A percentile compares a stretch with the other conserved stretches of the same genome.
Conservation (phyloP, 106 monocot species). For the Amphibolis antarctica region DNA sequence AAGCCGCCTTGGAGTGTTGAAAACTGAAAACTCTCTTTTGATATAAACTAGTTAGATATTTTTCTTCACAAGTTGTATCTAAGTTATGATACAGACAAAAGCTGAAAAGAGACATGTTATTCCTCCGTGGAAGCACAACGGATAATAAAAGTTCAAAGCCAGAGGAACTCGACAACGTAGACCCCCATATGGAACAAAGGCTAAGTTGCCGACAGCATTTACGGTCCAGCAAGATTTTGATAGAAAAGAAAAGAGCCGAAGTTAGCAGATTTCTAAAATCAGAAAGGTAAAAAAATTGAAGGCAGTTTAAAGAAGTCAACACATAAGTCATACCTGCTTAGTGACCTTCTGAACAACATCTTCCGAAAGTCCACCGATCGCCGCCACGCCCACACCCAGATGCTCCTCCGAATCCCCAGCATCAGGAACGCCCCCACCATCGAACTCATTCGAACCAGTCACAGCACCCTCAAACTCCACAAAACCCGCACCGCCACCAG, state of each 20-base stretch:
- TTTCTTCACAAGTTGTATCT: too few relatives aligned
- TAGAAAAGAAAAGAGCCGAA: background rate
- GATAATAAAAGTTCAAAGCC: background rate
- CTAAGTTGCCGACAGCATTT: background rate
- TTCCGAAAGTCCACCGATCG: constrained; percentile 32
- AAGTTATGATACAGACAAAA: too few relatives aligned
- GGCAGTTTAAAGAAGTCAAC: background rate
- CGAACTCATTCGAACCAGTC: constrained; percentile 3
- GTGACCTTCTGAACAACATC: constrained; percentile 52
- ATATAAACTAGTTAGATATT: too few relatives aligned
- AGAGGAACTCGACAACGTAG: background rate
- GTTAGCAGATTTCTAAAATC: background rate
- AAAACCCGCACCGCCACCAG: constrained; percentile 15
- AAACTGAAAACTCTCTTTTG: too few relatives aligned
- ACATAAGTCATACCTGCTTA: constrained; percentile 38
- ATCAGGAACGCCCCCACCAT: constrained; percentile 1
- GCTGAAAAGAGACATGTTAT: too few relatives aligned
- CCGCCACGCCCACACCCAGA: constrained; percentile 3
- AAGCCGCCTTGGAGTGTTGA: too few relatives aligned
- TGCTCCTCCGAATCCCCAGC: constrained; percentile 7
- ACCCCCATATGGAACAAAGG: background rate
- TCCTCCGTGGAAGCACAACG: background rate
- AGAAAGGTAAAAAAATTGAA: background rate
- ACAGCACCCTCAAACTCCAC: constrained; percentile 12
- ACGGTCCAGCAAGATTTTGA: background rate